These are phyloP conservation scores for Blechomonas ayalai DNA, from an alignment of 208 protist genomes.

Conservation along the genomic window DNA sequence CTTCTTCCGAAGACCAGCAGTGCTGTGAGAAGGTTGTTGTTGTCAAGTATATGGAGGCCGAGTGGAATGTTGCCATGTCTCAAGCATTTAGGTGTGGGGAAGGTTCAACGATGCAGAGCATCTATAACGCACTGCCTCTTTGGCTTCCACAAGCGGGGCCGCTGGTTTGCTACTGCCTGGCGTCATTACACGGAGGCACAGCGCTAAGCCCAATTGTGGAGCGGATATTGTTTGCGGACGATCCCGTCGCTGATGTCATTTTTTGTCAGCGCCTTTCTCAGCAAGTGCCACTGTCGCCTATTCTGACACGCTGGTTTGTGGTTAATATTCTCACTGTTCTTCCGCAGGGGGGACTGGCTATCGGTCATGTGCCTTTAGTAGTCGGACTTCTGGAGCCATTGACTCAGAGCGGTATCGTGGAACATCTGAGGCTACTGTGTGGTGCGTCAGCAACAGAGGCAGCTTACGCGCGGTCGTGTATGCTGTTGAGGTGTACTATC, in stretches of 20 bases:
- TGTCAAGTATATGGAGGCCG: too few species aligned
- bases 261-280: conserved; percentile 29
- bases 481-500: conserved; percentile 17
- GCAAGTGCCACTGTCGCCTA: background rate
- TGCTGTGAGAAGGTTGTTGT: too few species aligned
- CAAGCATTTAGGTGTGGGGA: too few species aligned
- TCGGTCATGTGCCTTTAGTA: conserved; percentile 32
- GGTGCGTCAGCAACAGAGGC: conserved; percentile 19
- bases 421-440: conserved; percentile 13
- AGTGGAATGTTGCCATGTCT: too few species aligned
- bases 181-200: too few species aligned
- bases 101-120: conserved; percentile 5
- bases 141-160: conserved; percentile 6
- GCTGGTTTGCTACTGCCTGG: conserved; percentile 28
- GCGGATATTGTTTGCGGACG: conserved; percentile 13
- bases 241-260: conserved; percentile 22
- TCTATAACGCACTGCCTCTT: conserved; percentile 15
- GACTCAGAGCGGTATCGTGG: conserved; percentile 12
- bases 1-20: too few species aligned
- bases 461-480: conserved; percentile 19
- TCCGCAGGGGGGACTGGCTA: conserved; percentile 10
- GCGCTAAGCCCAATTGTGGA: conserved; percentile 8
- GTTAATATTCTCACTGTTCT: conserved; percentile 31
- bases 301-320: conserved; percentile 6
- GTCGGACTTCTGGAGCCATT: conserved; percentile 5